Base-by-base conservation (phyloP, 1,284 basidiomycete species). In the Marasmius fiardii region DNA sequence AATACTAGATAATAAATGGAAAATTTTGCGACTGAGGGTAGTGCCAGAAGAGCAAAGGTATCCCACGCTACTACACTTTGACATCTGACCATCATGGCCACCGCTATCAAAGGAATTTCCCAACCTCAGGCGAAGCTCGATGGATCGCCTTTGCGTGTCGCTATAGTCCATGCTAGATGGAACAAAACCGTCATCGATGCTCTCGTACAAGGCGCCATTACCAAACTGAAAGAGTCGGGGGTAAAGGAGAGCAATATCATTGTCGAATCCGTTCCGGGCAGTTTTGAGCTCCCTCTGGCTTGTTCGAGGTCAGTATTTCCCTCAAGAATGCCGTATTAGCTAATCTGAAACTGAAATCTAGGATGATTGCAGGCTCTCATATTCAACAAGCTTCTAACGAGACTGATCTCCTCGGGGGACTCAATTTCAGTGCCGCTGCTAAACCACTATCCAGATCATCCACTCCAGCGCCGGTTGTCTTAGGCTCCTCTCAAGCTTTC, bases 131-230 rank as follows among this genome's bases (percentile, higher is more conserved):
- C 75, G 41, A 73, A 80, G 45, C 82, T 85, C 75, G 91, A 96
- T 65, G 93, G 93, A 51, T 88, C 91, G 2, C 62, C 78, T 43
- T 78, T 95, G 59, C 86, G 93, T 56, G 75, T 96, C 58, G 91
- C 90, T 63, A 95, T 98, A 67, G 90, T 98, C 3, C 95, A 96
- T 69, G 92, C 93, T 18, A 80, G 92, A 71, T 98, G 95, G 95
- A 98, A 98, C 77, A 86, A 86, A 65, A 69, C 77, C 23, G 84
- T 96, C 68, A 91, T 98, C 67, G 88, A 92, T 26, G 83, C 92
- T 14, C 84, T 98, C 50, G 78, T 98, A 57, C 73, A 78, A 0
- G 95, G 95, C 44, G 83, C 89, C 8, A 73, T 93, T 57, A 72
- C 76, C 28, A 92, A 90, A 68, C 81, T 98, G 62, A 90, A 84